Base-by-base conservation (phyloP, 495 filamentous ascomycete species). In the Penicillium bovifimosum region DNA sequence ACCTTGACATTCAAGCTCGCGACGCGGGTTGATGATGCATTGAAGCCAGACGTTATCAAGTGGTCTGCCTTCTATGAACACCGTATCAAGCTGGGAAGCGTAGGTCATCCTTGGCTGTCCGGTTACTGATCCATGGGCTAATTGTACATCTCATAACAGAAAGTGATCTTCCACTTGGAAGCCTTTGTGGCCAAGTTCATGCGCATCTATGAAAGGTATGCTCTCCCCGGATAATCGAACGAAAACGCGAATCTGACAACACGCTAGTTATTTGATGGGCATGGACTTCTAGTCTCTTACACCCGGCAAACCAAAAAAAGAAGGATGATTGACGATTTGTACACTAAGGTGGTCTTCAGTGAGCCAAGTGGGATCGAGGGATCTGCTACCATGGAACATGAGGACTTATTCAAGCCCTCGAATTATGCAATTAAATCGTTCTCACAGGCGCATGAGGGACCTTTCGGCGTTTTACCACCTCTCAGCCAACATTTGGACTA, bases 111-210 rank as follows among this genome's bases (percentile, higher is more conserved):
- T 0, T 32, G 18, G 9, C 4, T 20, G 11, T 0, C 18, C n/a
- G n/a, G n/a, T 24, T 24, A 6, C 18, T 11, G 16, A 56, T 32
- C 2, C 31, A 14, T 5, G 29, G 46, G 13, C 66, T 71, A 42
- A 71, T 35, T 35, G 26, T 41, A 11, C 2, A 8, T 43, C 7
- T 20, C 36, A 9, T n/a, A 61, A 55, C 44, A 85, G 76, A 98
- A 98, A 80, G 85, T 91, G 20, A 96, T 98, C 41, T 98, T 98
- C 68, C 93, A 98, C 59, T 79, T 98, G 0, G 93, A 98, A 74
- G 93, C 93, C 18, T 98, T 97, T 71, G 92, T 98, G 31, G 92
- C 95, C 27, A 96, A 96, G 74, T 92, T 96, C 66, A 96, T 98
- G 90, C 81, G 92, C 57, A 85, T 98, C 47, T 80, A 92, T 47